Conservation (phyloP, 768 basidiomycete species). For the Suillus sp. region DNA sequence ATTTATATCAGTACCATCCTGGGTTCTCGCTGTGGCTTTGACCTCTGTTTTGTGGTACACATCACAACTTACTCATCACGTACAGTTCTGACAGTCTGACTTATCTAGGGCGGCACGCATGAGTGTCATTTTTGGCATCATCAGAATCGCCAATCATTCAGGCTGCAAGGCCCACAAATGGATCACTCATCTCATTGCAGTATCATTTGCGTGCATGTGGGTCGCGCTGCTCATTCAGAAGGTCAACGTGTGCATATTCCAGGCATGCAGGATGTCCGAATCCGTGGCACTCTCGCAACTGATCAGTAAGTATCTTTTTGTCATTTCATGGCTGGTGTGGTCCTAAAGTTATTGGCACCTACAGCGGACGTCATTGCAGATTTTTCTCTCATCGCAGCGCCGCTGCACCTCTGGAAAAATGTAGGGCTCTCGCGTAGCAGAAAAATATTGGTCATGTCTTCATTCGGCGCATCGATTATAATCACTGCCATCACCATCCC, state of each 20-base stretch:
- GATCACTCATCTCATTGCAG: constrained; percentile 15
- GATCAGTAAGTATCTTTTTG: constrained; percentile 21
- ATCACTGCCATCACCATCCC: constrained; percentile 24
- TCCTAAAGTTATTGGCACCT: background rate
- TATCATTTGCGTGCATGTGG: constrained; percentile 21
- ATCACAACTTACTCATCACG: too few relatives aligned
- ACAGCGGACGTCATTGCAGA: background rate
- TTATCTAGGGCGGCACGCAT: constrained; percentile 25
- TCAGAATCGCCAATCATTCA: constrained; percentile 25
- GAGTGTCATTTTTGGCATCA: constrained; percentile 27
- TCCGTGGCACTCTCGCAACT: constrained; percentile 19
- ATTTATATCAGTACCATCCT: constrained; percentile 10
- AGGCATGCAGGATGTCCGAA: constrained; percentile 16
- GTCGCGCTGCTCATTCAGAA: constrained; percentile 15
- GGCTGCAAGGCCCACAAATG: constrained; percentile 12
- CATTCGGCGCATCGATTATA: constrained; percentile 25
- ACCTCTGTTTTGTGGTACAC: constrained; percentile 25
- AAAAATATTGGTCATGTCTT: constrained; percentile 22
- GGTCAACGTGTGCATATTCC: constrained; percentile 13
- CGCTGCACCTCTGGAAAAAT: constrained; percentile 18
- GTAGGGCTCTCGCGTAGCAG: constrained; percentile 20
- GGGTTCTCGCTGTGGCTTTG: constrained; percentile 21
- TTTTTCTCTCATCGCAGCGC: background rate
- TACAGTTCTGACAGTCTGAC: background rate
- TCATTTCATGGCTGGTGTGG: background rate